Conservation (phyloP, 2,329 filamentous ascomycete genomes). For the Elsinoe australis region DNA sequence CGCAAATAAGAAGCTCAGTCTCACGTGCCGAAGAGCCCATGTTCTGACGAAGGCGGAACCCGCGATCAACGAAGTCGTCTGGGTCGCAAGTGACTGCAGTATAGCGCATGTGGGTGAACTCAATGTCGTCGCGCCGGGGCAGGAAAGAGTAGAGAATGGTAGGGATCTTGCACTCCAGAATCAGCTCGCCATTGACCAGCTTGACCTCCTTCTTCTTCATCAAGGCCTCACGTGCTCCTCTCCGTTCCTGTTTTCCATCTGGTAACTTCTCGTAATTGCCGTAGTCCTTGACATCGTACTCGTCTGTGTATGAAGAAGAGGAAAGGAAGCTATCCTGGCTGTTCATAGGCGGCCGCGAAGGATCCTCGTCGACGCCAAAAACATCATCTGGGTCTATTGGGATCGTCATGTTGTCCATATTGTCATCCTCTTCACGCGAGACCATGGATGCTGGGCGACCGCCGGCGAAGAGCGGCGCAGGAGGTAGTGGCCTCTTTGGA, state of each 20-base stretch:
- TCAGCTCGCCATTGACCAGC: conserved; percentile 93
- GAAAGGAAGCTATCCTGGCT: conserved; percentile 58
- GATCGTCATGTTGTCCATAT: conserved; percentile 60
- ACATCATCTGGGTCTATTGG: conserved; percentile 49
- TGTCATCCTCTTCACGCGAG: conserved; percentile 30
- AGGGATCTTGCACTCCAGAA: conserved; percentile 97
- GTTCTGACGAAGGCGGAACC: conserved; percentile 88
- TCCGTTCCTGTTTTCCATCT: conserved; percentile 73
- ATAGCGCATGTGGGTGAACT: conserved; percentile 98
- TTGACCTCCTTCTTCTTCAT: conserved; percentile 91
- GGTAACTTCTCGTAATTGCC: conserved; percentile 79
- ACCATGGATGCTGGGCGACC: conserved; percentile 41
- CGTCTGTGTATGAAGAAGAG: conserved; percentile 53
- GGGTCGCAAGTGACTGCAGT: conserved; percentile 97
- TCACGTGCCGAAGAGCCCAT: conserved; percentile 77
- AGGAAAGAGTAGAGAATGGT: conserved; percentile 97
- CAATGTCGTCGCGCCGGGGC: conserved; percentile 81
- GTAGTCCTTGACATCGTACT: conserved; percentile 49
- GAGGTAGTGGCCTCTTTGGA: conserved; percentile 76
- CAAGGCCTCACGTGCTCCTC: conserved; percentile 78
- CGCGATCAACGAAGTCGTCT: conserved; percentile 79
- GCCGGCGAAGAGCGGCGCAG: conserved; percentile 72
- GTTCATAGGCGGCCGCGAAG: conserved; percentile 52
- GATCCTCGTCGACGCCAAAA: conserved; percentile 50
- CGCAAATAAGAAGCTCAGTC: conserved; percentile 90